phyloP scores from a whole-genome alignment of 2,329 filamentous ascomycete species.

The Albifimbria verrucaria region DNA sequence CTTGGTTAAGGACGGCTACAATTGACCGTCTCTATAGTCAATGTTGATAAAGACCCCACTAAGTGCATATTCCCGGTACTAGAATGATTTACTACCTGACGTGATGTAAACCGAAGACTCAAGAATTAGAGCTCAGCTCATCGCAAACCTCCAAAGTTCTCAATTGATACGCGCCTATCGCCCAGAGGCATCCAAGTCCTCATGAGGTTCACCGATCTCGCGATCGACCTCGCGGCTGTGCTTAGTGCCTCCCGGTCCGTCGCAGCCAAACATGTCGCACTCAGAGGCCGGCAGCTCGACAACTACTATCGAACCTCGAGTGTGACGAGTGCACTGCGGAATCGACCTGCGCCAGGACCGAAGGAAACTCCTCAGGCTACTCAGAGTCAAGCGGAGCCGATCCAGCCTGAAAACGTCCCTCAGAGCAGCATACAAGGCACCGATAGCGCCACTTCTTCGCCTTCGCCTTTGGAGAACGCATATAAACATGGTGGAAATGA shows the following conservation, averaged over 20 bases:
- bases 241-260: constrained; percentile 67
- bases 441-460: not conserved
- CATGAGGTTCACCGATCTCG: constrained; percentile 62
- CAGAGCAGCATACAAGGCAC: not conserved
- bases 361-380: not conserved
- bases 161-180: not conserved
- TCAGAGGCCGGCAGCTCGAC: constrained; percentile 53
- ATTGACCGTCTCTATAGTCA: not conserved
- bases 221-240: constrained; percentile 67
- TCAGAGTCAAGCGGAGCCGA: not conserved
- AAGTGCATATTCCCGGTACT: not conserved
- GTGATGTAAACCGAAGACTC: not conserved
- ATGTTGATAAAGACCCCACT: not conserved
- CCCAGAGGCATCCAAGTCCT: constrained; percentile 8
- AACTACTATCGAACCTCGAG: constrained; percentile 45
- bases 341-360: constrained; percentile 11
- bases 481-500: too few species aligned
- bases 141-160: constrained; percentile 17
- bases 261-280: constrained; percentile 58
- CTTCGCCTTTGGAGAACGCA: too few species aligned
- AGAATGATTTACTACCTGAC: not conserved
- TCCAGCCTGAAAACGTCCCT: not conserved
- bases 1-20: too few species aligned
- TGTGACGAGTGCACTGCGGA: constrained; percentile 33
- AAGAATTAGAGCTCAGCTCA: constrained; percentile 6